A percentile compares a stretch with the other conserved stretches of the same genome.
These are phyloP conservation scores for Thraustotheca clavata DNA, from an alignment of 352 stramenopile genomes.

Conservation along the genomic window DNA sequence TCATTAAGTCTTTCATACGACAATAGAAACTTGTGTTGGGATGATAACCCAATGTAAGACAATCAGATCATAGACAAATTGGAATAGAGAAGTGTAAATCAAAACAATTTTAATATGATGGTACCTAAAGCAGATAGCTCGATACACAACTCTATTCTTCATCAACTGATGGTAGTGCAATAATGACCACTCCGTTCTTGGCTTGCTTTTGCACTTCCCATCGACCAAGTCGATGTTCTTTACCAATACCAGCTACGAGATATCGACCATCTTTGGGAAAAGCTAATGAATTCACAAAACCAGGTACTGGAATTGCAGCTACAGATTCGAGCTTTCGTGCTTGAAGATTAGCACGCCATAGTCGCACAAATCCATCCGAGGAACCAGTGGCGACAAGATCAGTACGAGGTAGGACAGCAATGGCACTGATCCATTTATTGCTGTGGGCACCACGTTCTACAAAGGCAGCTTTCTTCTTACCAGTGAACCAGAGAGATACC, in stretches of 20 bases:
- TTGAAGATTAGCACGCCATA: slow-evolving; percentile 85
- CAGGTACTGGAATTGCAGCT: slow-evolving; percentile 55
- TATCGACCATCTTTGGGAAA: slow-evolving; percentile 81
- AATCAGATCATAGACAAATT: neutral
- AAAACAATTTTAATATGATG: too few relatives aligned
- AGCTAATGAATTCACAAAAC: slow-evolving; percentile 60
- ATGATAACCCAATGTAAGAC: slow-evolving; percentile 4
- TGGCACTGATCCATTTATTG: slow-evolving; percentile 85
- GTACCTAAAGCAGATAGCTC: slow-evolving; percentile 4
- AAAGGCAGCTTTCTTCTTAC: slow-evolving; percentile 88
- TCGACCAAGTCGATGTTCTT: slow-evolving; percentile 89
- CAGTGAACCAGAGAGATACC: slow-evolving; percentile 89
- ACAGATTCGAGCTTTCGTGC: slow-evolving; percentile 57
- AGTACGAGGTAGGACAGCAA: slow-evolving; percentile 82
- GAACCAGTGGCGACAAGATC: slow-evolving; percentile 89
- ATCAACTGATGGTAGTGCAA: slow-evolving; percentile 67
- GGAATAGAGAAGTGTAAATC: neutral
- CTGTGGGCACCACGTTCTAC: slow-evolving; percentile 80
- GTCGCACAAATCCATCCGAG: slow-evolving; percentile 82
- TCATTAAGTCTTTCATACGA: neutral
- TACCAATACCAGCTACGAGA: slow-evolving; percentile 82
- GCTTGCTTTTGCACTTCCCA: slow-evolving; percentile 84
- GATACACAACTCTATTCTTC: slow-evolving; percentile 16
- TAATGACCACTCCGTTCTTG: slow-evolving; percentile 87
- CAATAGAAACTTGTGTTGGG: slow-evolving; percentile 3